phyloP scores from a whole-genome alignment of 1,284 basidiomycete genomes.

The Malassezia dermatis region DNA sequence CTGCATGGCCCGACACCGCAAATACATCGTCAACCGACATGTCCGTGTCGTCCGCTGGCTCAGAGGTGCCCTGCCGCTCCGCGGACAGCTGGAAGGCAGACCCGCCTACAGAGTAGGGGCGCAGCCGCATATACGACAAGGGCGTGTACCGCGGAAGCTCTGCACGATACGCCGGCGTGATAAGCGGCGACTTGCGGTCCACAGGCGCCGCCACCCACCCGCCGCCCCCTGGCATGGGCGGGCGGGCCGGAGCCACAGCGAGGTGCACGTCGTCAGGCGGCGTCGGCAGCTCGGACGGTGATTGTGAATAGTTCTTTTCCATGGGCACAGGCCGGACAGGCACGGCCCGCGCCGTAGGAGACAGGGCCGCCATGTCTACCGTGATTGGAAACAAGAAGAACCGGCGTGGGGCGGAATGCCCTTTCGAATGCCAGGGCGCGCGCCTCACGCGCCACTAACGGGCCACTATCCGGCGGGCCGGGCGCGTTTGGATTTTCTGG shows the following conservation, averaged over 20 bases:
- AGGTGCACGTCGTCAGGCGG: constrained; percentile 34
- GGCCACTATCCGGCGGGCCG: constrained; percentile 1
- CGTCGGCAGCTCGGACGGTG: constrained; percentile 35
- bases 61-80: constrained; percentile 2
- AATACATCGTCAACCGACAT: constrained; percentile 29
- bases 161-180: constrained; percentile 3
- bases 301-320: constrained; percentile 23
- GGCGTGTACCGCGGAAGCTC: constrained; percentile 1
- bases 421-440: background rate
- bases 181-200: background rate
- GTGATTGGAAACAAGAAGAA: background rate
- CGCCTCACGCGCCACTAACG: background rate
- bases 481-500: background rate
- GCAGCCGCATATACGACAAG: constrained; percentile 4
- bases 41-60: constrained; percentile 6
- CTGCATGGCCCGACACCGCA: constrained; percentile 20
- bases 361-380: background rate
- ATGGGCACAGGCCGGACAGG: background rate
- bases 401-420: background rate
- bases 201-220: background rate
- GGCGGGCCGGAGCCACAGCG: constrained; percentile 26
- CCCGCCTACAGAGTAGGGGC: constrained; percentile 2
- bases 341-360: background rate
- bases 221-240: constrained; percentile 20
- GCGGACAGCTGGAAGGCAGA: constrained; percentile 13